phyloP scores from a whole-genome alignment of 441 rosid genomes.

The Adansonia rubrostipa region DNA sequence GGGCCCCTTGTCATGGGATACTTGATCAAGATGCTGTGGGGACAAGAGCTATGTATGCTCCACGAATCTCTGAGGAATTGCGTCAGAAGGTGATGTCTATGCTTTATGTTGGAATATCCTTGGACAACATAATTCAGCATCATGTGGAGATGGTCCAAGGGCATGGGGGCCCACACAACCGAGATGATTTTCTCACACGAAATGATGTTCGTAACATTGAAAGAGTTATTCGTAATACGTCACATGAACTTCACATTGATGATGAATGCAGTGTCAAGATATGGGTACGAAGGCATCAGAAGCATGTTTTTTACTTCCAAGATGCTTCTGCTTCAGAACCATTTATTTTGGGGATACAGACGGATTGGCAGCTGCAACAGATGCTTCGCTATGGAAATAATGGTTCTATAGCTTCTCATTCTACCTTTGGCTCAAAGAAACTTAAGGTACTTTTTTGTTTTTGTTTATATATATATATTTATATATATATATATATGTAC shows the following conservation, averaged over 20 bases:
- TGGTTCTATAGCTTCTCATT: constrained; percentile 52
- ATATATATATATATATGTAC: constrained; percentile 20
- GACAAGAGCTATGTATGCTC: constrained; percentile 67
- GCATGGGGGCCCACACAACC: constrained; percentile 61
- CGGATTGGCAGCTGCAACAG: constrained; percentile 70
- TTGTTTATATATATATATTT: neutral
- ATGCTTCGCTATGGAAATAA: constrained; percentile 50
- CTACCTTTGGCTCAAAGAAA: constrained; percentile 55
- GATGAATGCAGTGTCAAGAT: constrained; percentile 49
- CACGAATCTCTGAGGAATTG: constrained; percentile 59
- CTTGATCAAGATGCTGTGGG: constrained; percentile 60
- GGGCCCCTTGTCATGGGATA: constrained; percentile 59
- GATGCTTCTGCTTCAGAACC: constrained; percentile 40
- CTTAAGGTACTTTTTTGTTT: constrained; percentile 44
- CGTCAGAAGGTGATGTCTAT: constrained; percentile 58
- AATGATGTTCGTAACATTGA: constrained; percentile 63
- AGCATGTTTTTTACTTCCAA: constrained; percentile 54
- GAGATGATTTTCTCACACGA: constrained; percentile 59
- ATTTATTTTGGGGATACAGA: constrained; percentile 57
- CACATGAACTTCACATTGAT: constrained; percentile 46
- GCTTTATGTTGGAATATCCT: constrained; percentile 56
- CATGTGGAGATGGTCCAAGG: constrained; percentile 53
- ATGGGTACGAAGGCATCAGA: constrained; percentile 59
- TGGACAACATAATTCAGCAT: constrained; percentile 55
- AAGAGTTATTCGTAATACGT: constrained; percentile 48